Base-by-base conservation (phyloP, 768 basidiomycete species). In the Boletellus sp. region DNA sequence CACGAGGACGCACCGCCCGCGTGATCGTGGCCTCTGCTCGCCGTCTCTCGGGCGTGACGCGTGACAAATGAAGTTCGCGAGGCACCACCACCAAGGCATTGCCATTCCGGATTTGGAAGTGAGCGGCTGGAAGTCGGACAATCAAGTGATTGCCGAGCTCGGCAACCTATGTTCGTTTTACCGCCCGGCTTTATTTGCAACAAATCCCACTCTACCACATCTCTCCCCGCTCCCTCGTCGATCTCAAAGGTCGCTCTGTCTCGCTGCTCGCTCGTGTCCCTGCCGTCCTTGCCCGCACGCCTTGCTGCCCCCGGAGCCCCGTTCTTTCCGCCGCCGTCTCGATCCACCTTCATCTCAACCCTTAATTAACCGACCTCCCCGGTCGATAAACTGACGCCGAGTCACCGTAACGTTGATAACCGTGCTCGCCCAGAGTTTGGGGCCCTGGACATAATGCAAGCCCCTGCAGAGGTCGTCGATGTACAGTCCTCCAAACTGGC, bases 291-390 rank as follows among this genome's bases (percentile, higher is more conserved):
- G 37, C 34, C 46, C 31, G 11, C 37, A 49, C 11, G 12, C 39
- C 17, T 33, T 19, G 51, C n/a, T 42, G 34, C 35, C 26, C 49
- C 38, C 16, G 42, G 44, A 22, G 31, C 28, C 42, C 28, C 34
- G 33, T 45, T 49, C 13, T 45, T 31, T 45, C 50, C 44, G 41
- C 54, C 47, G 42, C 50, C 40, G 37, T 50, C 52, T 50, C 48
- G 45, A 45, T 48, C 40, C 51, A 53, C 45, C 45, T 59, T 63
- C 61, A 67, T 67, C 51, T 66, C 53, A 64, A 49, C 60, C 57
- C 66, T 70, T 68, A 68, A 68, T 68, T 68, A 68, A 70, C 67
- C 67, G 67, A 70, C 58, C 67, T 64, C 67, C 65, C 68, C 67
- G 67, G 67, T 70, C 66, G 67, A 68, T 70, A 68, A 68, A 68